Evolutionary conservation across 371 early-diverging fungal genomes (phyloP).

Genomic region (Batkoa obscura): DNA sequence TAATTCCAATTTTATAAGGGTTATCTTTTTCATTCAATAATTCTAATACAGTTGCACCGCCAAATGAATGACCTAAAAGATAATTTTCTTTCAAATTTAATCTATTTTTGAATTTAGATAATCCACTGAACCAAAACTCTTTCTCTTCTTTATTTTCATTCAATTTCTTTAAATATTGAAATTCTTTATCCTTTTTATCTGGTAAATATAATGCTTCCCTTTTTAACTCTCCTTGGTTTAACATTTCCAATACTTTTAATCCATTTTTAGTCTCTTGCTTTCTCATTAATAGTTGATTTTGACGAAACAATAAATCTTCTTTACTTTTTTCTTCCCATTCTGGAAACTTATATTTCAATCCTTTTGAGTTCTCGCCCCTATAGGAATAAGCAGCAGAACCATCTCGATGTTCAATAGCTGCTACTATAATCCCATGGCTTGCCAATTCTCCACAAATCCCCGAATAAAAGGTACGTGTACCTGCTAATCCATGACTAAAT

Average conservation of each 20-base stretch:
- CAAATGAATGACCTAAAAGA: constrained; percentile 38
- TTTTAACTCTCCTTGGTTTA: not conserved
- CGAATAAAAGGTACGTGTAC: constrained; percentile 21
- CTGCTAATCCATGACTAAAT: constrained; percentile 24
- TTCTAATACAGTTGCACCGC: constrained; percentile 24
- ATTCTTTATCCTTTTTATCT: not conserved
- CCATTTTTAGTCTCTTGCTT: constrained; percentile 15
- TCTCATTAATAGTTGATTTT: constrained; percentile 17
- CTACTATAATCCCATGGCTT: constrained; percentile 24
- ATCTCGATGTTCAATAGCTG: constrained; percentile 31
- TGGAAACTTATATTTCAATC: constrained; percentile 8
- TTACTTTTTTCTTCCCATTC: constrained; percentile 8
- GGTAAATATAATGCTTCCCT: not conserved
- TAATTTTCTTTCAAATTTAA: constrained; percentile 19
- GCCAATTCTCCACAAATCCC: constrained; percentile 25
- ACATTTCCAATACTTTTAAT: not conserved
- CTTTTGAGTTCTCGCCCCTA: constrained; percentile 8
- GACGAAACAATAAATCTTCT: constrained; percentile 12
- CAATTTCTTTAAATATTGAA: not conserved
- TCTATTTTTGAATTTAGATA: constrained; percentile 11
- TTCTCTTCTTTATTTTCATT: not conserved
- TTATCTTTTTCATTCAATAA: constrained; percentile 8
- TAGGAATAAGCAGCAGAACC: constrained; percentile 16
- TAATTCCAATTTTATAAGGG: constrained; percentile 17
- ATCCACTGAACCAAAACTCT: too few species aligned